Conservation (phyloP, 73 alveolate species). For the Blepharisma japonicum region DNA sequence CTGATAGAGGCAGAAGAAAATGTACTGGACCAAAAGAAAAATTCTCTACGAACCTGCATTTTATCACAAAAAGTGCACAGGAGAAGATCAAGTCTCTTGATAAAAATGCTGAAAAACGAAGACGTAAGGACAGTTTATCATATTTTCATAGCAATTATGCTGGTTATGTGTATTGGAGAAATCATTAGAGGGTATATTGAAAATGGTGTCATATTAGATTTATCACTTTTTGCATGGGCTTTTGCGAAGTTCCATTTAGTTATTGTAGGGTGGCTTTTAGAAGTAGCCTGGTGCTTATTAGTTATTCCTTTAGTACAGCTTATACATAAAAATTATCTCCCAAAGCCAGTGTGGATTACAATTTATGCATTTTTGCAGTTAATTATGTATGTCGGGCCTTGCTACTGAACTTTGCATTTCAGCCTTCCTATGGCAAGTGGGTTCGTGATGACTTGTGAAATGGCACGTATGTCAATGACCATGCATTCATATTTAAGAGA, state of each 20-base stretch:
- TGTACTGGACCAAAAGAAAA: too few relatives aligned
- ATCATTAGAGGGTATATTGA: slow-evolving; percentile 38
- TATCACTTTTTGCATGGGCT: slow-evolving; percentile 40
- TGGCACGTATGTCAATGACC: slow-evolving; percentile 76
- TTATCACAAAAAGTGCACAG: slow-evolving; percentile 21
- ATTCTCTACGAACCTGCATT: background rate
- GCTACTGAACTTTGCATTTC: slow-evolving; percentile 31
- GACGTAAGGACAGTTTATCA: slow-evolving; percentile 53
- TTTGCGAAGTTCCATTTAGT: slow-evolving; percentile 34
- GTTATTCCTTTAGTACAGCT: slow-evolving; percentile 34
- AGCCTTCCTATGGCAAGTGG: slow-evolving; percentile 62
- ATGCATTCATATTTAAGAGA: slow-evolving; percentile 83
- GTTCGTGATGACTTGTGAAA: slow-evolving; percentile 66
- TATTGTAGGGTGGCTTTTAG: slow-evolving; percentile 32
- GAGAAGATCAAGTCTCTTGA: background rate
- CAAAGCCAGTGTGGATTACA: slow-evolving; percentile 42
- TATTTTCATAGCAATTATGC: slow-evolving; percentile 49
- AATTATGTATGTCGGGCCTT: slow-evolving; percentile 34
- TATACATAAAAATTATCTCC: slow-evolving; percentile 20
- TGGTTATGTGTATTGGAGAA: slow-evolving; percentile 32
- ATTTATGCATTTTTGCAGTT: slow-evolving; percentile 15
- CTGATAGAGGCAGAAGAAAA: too few relatives aligned
- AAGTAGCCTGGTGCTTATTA: slow-evolving; percentile 23
- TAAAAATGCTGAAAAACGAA: slow-evolving; percentile 35
- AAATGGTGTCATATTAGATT: slow-evolving; percentile 40